Evolutionary conservation across 345 rosid genomes (phyloP).

Genomic region (Euphorbia pulcherrima): DNA sequence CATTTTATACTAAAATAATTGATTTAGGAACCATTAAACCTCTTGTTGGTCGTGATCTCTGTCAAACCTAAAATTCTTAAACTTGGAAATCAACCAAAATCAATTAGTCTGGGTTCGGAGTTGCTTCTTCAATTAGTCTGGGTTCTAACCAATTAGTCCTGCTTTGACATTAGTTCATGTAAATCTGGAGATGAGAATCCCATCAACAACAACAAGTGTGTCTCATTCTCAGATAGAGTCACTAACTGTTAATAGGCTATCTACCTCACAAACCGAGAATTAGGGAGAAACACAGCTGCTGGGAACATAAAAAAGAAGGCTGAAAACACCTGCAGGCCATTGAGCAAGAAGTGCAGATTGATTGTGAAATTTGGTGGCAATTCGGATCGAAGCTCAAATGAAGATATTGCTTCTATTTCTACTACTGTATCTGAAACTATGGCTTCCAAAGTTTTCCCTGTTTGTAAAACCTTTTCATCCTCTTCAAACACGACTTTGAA

Average conservation of each 20-base stretch:
- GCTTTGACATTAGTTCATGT: constrained; percentile 37
- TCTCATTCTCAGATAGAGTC: constrained; percentile 55
- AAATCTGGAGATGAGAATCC: constrained; percentile 44
- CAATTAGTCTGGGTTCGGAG: too few species aligned
- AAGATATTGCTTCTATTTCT: constrained; percentile 60
- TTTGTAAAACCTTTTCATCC: constrained; percentile 92
- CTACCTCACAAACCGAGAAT: constrained; percentile 33
- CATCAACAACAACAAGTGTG: constrained; percentile 45
- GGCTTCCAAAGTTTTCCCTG: constrained; percentile 93
- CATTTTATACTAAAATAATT: too few species aligned
- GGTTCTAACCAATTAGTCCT: too few species aligned
- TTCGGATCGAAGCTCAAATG: constrained; percentile 54
- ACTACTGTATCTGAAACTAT: constrained; percentile 59
- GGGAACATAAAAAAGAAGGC: constrained; percentile 28
- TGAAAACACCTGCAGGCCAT: constrained; percentile 33
- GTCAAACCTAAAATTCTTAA: too few species aligned
- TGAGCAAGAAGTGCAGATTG: constrained; percentile 64
- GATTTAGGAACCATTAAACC: too few species aligned
- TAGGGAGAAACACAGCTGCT: constrained; percentile 30
- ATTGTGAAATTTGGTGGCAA: constrained; percentile 64
- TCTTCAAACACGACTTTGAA: constrained; percentile 95
- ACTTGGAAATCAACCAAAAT: too few species aligned
- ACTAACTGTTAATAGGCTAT: constrained; percentile 34
- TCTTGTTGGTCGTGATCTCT: too few species aligned
- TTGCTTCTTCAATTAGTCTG: too few species aligned